Conservation (phyloP, 2,329 filamentous ascomycete species). For the Passalora sequoiae region DNA sequence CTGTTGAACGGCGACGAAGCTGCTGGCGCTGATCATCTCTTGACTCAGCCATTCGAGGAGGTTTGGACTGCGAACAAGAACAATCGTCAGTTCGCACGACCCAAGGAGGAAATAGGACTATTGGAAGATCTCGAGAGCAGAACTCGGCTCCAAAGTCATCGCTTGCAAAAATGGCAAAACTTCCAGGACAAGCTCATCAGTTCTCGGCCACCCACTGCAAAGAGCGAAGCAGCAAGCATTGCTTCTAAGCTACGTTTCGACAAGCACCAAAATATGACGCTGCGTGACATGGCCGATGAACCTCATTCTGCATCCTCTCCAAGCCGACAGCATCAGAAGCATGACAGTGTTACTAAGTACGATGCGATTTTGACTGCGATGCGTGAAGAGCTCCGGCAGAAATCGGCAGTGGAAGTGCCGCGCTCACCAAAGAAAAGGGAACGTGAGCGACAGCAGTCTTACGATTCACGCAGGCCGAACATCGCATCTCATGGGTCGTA, state of each 20-base stretch:
- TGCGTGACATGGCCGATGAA: slow-evolving; percentile 22
- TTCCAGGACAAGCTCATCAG: slow-evolving; percentile 48
- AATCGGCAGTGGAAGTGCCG: slow-evolving; percentile 9
- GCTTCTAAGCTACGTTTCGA: slow-evolving; percentile 24
- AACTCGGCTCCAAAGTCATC: slow-evolving; percentile 60
- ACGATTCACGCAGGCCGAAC: slow-evolving; percentile 10
- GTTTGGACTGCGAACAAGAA: slow-evolving; percentile 62
- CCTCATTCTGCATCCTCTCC: slow-evolving; percentile 11
- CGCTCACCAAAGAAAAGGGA: slow-evolving; percentile 10
- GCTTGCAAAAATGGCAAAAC: slow-evolving; percentile 68
- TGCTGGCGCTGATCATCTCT: slow-evolving; percentile 55
- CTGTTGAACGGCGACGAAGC: slow-evolving; percentile 63
- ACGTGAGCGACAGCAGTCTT: slow-evolving; percentile 7
- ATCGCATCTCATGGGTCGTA: slow-evolving; percentile 16
- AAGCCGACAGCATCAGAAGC: slow-evolving; percentile 12
- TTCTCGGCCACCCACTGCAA: slow-evolving; percentile 12
- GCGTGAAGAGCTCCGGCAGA: slow-evolving; percentile 32
- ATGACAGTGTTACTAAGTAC: slow-evolving; percentile 25
- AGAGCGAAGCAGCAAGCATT: slow-evolving; percentile 9
- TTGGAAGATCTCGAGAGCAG: slow-evolving; percentile 67
- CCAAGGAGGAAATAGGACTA: slow-evolving; percentile 49
- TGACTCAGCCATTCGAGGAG: slow-evolving; percentile 59
- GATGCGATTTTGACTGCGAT: slow-evolving; percentile 33
- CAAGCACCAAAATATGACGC: slow-evolving; percentile 27
- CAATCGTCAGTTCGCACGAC: slow-evolving; percentile 39